Percentiles rank a stretch among this genome's conserved stretches.
phyloP scores from a whole-genome alignment of 805 yeast species.

The Teunomyces panamensis region DNA sequence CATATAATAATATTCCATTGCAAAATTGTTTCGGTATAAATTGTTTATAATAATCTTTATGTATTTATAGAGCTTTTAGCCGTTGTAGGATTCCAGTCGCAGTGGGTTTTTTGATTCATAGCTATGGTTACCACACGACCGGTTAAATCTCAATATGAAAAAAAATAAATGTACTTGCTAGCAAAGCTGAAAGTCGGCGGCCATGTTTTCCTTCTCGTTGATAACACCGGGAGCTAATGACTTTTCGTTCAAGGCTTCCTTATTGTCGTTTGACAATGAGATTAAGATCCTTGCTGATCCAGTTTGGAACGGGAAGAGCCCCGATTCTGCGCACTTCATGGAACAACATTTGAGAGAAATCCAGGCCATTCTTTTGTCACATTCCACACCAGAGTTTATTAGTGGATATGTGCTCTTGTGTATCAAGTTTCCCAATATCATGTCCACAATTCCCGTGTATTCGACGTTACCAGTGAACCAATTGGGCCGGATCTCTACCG shows the following conservation, averaged over 20 bases:
- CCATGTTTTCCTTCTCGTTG: conserved; percentile 38
- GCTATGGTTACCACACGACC: background rate
- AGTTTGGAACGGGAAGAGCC: conserved; percentile 60
- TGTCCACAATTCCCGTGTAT: conserved; percentile 68
- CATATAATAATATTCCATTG: background rate
- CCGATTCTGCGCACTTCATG: conserved; percentile 30
- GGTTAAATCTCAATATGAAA: background rate
- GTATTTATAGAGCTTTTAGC: background rate
- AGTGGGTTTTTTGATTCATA: background rate
- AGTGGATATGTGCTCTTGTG: conserved; percentile 78
- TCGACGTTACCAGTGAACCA: conserved; percentile 89
- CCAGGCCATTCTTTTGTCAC: conserved; percentile 78
- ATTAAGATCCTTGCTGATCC: conserved; percentile 66
- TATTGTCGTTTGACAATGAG: conserved; percentile 55
- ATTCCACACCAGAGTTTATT: conserved; percentile 72
- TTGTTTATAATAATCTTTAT: background rate
- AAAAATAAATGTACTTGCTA: background rate
- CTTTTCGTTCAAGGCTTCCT: conserved; percentile 41
- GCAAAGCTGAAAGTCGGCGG: background rate
- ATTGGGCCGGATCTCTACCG: conserved; percentile 78
- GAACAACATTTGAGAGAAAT: conserved; percentile 40
- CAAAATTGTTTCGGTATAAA: background rate
- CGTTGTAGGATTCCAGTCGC: background rate
- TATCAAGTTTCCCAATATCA: conserved; percentile 50
- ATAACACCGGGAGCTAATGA: conserved; percentile 27